These are phyloP conservation scores for Avicennia marina DNA, from an alignment of 257 asterid genomes.

Conservation along the genomic window DNA sequence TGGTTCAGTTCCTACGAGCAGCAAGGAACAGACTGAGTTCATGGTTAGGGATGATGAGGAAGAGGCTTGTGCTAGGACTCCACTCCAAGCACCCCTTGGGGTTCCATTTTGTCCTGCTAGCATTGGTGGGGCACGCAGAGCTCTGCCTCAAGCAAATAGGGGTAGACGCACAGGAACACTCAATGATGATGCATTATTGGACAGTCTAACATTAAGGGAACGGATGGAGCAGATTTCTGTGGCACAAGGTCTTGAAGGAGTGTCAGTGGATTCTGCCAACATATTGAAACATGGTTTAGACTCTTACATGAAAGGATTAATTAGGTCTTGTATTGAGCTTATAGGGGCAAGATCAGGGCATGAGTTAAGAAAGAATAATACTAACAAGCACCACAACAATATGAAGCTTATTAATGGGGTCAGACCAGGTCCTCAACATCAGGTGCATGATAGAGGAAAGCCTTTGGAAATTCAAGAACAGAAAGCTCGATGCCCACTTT, in stretches of 20 bases:
- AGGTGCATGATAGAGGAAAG: not conserved
- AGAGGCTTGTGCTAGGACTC: slow-evolving; percentile 49
- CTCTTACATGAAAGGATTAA: slow-evolving; percentile 66
- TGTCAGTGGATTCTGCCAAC: slow-evolving; percentile 69
- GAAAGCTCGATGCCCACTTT: slow-evolving; percentile 33
- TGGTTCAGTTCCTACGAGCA: slow-evolving; percentile 31
- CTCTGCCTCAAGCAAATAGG: slow-evolving; percentile 44
- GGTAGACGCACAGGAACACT: slow-evolving; percentile 39
- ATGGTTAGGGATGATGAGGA: slow-evolving; percentile 34
- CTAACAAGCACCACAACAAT: slow-evolving; percentile 32
- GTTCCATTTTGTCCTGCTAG: slow-evolving; percentile 64
- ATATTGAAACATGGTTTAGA: slow-evolving; percentile 75
- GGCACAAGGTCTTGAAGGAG: slow-evolving; percentile 82
- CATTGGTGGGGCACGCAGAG: slow-evolving; percentile 56
- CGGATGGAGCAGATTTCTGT: slow-evolving; percentile 78
- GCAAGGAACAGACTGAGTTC: slow-evolving; percentile 36
- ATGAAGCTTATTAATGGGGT: slow-evolving; percentile 65
- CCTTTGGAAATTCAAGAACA: not conserved
- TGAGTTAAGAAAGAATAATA: slow-evolving; percentile 29
- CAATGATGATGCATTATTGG: slow-evolving; percentile 53
- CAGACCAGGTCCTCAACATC: not conserved
- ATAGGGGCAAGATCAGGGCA: slow-evolving; percentile 61
- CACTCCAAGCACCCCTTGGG: slow-evolving; percentile 83
- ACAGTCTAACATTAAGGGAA: slow-evolving; percentile 59
- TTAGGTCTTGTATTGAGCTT: slow-evolving; percentile 65